Conservation (phyloP, 78 protist genomes). For the Polysphondylium violaceum region DNA sequence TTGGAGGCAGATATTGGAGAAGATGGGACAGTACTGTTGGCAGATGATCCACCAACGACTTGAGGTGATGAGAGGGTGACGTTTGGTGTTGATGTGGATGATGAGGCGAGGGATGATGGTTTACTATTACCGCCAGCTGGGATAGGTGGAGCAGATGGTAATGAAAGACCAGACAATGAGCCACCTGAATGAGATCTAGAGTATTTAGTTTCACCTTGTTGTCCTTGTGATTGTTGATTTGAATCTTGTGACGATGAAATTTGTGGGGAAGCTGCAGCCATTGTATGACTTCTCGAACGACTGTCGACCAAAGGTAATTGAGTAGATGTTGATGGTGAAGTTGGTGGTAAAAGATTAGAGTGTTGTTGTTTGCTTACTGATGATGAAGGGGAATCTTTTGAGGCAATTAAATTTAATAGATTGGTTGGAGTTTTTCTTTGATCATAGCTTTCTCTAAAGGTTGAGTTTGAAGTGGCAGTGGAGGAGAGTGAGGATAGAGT, state of each 20-base stretch:
- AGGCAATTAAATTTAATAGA: background rate
- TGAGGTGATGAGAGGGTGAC: slow-evolving; percentile 13
- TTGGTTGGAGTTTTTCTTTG: slow-evolving; percentile 4
- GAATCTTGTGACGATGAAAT: background rate
- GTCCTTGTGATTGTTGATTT: background rate
- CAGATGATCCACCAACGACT: background rate
- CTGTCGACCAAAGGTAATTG: background rate
- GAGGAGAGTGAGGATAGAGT: slow-evolving; percentile 3
- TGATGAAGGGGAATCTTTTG: background rate
- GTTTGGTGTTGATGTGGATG: background rate
- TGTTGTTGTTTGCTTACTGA: background rate
- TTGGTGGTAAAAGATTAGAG: background rate
- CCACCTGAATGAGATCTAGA: slow-evolving; percentile 70
- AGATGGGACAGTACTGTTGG: slow-evolving; percentile 17
- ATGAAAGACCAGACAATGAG: slow-evolving; percentile 15
- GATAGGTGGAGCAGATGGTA: slow-evolving; percentile 56
- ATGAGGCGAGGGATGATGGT: background rate
- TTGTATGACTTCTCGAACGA: slow-evolving; percentile 50
- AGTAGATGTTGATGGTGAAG: background rate
- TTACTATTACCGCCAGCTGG: background rate
- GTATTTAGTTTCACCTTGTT: slow-evolving; percentile 1
- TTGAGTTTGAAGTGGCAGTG: background rate
- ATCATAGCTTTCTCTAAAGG: background rate
- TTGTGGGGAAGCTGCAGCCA: slow-evolving; percentile 16
- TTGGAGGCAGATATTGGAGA: slow-evolving; percentile 36